Conservation (phyloP, 768 basidiomycete species). For the Trametes meyenii region DNA sequence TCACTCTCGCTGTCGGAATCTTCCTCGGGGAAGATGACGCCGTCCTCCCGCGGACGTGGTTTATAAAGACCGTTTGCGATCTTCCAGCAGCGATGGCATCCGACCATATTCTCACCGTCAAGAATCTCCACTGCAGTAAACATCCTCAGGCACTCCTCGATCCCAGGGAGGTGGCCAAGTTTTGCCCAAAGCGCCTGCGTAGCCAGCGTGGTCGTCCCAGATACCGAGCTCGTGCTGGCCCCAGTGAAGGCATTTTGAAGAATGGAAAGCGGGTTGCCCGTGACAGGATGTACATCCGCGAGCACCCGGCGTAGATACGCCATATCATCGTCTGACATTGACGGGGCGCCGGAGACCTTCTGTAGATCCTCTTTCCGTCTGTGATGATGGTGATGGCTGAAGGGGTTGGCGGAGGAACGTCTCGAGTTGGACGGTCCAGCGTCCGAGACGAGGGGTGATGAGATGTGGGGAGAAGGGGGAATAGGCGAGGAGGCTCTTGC, state of each 20-base stretch:
- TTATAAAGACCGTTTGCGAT: slow-evolving; percentile 70
- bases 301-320: slow-evolving; percentile 72
- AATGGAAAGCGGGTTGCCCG: slow-evolving; percentile 51
- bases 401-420: slow-evolving; percentile 15
- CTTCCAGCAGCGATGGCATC: slow-evolving; percentile 94
- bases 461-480: background rate
- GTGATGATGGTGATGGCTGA: slow-evolving; percentile 14
- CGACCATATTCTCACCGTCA: slow-evolving; percentile 93
- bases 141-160: slow-evolving; percentile 80
- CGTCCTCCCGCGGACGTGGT: slow-evolving; percentile 24
- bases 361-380: slow-evolving; percentile 31
- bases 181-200: slow-evolving; percentile 48
- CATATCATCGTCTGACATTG: slow-evolving; percentile 56
- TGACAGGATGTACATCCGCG: slow-evolving; percentile 57
- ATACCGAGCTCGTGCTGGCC: slow-evolving; percentile 19
- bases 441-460: slow-evolving; percentile 3
- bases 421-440: slow-evolving; percentile 13
- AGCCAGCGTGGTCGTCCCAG: slow-evolving; percentile 34
- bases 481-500: slow-evolving; percentile 7
- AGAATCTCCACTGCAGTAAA: slow-evolving; percentile 94
- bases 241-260: slow-evolving; percentile 41
- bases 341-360: slow-evolving; percentile 53
- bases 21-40: slow-evolving; percentile 7
- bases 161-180: slow-evolving; percentile 52
- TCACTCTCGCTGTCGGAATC: slow-evolving; percentile 24